Evolutionary conservation across 352 stramenopile species (phyloP), one percentile per base, ranked within the genome.

Genomic region (Saprolegnia parasitica): DNA sequence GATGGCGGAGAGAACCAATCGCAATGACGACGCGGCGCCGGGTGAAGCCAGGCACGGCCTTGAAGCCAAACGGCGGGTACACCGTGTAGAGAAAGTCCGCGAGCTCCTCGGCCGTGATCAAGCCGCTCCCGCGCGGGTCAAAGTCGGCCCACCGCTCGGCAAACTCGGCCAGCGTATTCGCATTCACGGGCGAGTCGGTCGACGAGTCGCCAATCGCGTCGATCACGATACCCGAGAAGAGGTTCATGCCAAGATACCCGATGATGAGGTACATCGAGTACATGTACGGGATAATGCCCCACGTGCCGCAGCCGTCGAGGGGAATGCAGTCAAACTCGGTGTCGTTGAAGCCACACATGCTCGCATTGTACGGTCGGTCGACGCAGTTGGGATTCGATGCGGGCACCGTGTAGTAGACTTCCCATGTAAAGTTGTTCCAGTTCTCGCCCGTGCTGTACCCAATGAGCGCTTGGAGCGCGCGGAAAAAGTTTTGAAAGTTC

Each of bases 171-270:
- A 98, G 76, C 65, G 97, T 78, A 29, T 94, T 80, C 0, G 83
- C 50, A 84, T 49, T 93, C 82, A 75, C 97, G 86, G 42, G 92
- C 79, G 4, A 93, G 82, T 26, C 97, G 91, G 47, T 96, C 84
- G 47, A 97, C 89, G 83, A 92, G 47, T 80, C 75, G 15, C 80
- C 93, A 77, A 98, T 98, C 52, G 88, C 87, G 58, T 98, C 90
- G 13, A 98, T 83, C 60, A 98, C 96, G 37, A 98, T 87, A 37
- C 88, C 93, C 32, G 98, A 97, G 54, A 96, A 98, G 55, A 98
- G 75, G 68, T 98, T 98, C 29, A 98, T 81, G 77, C 97, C 90
- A n/a, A 98, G 80, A 64, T 95, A 98, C n/a, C 84, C 96, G 37
- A 98, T 80, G 20, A 98, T 79, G 56, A 98, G 66, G 18, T 87